Percentiles rank a stretch among this genome's conserved stretches.
These are phyloP conservation scores for Kwoniella botswanensis DNA, from an alignment of 768 basidiomycete genomes.

Conservation along the genomic window DNA sequence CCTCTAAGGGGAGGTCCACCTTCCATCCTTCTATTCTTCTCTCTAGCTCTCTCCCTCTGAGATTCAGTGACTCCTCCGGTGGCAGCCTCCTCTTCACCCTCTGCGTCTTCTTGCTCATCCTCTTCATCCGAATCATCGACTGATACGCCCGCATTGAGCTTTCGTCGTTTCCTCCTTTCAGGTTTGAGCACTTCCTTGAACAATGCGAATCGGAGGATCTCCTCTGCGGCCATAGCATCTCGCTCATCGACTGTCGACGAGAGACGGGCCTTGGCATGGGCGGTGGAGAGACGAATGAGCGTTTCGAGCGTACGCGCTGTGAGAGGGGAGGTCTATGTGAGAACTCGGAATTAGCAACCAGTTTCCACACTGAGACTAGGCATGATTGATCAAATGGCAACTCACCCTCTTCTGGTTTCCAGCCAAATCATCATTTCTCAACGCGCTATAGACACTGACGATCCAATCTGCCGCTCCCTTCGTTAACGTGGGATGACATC, in stretches of 20 bases:
- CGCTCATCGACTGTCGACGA: slow-evolving; percentile 79
- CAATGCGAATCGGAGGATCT: slow-evolving; percentile 93
- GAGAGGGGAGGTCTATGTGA: slow-evolving; percentile 83
- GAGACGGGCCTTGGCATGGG: slow-evolving; percentile 93
- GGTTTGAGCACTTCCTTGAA: slow-evolving; percentile 96
- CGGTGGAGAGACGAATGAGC: slow-evolving; percentile 94
- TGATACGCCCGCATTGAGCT: slow-evolving; percentile 71
- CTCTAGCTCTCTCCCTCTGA: slow-evolving; percentile 60
- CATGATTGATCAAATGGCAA: neutral
- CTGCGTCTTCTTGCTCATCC: slow-evolving; percentile 51
- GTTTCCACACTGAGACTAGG: too few species aligned
- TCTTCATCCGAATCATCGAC: slow-evolving; percentile 59
- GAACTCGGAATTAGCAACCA: slow-evolving; percentile 26
- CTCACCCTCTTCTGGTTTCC: slow-evolving; percentile 82
- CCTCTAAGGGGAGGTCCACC: slow-evolving; percentile 21
- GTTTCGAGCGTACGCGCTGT: slow-evolving; percentile 99
- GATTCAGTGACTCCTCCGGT: slow-evolving; percentile 67
- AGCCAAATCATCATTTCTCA: slow-evolving; percentile 90
- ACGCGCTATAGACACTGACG: slow-evolving; percentile 84
- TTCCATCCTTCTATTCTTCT: slow-evolving; percentile 54
- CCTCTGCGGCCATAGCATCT: slow-evolving; percentile 89
- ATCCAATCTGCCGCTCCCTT: slow-evolving; percentile 94
- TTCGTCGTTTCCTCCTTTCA: slow-evolving; percentile 78
- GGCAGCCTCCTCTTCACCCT: slow-evolving; percentile 65
- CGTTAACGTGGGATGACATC: slow-evolving; percentile 80